phyloP scores from a whole-genome alignment of 2,329 filamentous ascomycete species.

The Beauveria sp. region DNA sequence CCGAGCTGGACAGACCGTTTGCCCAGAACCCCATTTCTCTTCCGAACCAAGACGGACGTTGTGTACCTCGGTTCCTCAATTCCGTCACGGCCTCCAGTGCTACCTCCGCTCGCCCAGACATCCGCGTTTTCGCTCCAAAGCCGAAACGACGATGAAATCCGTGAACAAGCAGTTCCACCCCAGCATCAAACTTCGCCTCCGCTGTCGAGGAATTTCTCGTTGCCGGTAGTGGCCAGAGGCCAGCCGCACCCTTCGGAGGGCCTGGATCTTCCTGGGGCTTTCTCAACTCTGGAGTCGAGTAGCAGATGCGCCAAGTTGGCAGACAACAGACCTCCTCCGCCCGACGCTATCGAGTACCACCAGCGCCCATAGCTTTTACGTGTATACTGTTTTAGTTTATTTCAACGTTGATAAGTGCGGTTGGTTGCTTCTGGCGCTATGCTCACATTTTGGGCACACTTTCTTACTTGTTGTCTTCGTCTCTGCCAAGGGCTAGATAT shows the following conservation, averaged over 20 bases:
- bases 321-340: neutral
- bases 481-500: neutral
- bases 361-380: neutral
- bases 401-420: neutral
- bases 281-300: neutral
- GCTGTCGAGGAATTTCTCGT: neutral
- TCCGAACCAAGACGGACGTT: neutral
- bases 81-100: neutral
- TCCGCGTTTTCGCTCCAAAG: neutral
- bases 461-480: neutral
- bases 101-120: neutral
- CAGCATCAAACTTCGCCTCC: neutral
- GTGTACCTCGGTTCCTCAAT: neutral
- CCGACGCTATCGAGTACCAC: neutral
- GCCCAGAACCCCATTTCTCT: conserved; percentile 2
- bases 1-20: neutral
- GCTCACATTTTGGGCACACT: neutral
- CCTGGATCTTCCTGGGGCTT: neutral
- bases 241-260: neutral
- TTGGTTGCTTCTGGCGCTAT: neutral
- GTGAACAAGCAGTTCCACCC: neutral
- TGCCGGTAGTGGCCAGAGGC: neutral
- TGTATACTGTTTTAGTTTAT: neutral
- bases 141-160: neutral
- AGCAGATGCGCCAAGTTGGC: neutral